Conservation (phyloP, 2,329 filamentous ascomycete genomes). For the Blumeriella jaapii region DNA sequence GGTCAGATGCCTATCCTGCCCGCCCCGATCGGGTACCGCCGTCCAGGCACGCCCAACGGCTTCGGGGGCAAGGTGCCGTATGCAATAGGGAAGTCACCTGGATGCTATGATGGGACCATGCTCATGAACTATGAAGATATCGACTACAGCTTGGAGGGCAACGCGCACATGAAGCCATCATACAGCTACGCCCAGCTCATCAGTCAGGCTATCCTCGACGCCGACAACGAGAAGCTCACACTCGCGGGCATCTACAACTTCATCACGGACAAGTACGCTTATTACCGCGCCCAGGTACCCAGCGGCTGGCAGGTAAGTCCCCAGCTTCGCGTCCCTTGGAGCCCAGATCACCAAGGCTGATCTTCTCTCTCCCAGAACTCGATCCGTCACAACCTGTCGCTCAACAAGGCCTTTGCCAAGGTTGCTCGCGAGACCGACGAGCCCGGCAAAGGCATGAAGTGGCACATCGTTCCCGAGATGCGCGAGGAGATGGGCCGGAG, state of each 20-base stretch:
- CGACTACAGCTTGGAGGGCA: constrained; percentile 70
- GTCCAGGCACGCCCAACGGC: constrained; percentile 43
- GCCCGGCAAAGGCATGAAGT: constrained; percentile 98
- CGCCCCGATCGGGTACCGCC: constrained; percentile 47
- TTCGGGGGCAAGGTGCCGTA: constrained; percentile 16
- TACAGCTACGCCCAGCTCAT: constrained; percentile 97
- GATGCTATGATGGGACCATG: constrained; percentile 29
- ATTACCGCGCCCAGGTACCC: constrained; percentile 66
- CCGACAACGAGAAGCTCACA: constrained; percentile 77
- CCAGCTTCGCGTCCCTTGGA: neutral
- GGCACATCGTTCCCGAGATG: constrained; percentile 79
- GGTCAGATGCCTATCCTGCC: constrained; percentile 40
- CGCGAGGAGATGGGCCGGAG: constrained; percentile 70
- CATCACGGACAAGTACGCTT: constrained; percentile 85
- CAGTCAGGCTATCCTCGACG: constrained; percentile 86
- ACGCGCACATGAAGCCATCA: constrained; percentile 86
- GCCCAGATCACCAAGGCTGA: neutral
- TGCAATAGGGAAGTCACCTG: constrained; percentile 22
- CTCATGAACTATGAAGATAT: constrained; percentile 43
- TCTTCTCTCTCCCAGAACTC: constrained; percentile 54
- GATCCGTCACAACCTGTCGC: constrained; percentile 88
- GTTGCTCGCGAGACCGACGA: constrained; percentile 86
- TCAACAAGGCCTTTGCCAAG: constrained; percentile 93
- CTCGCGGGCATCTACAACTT: constrained; percentile 87
- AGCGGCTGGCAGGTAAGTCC: constrained; percentile 78